Base-by-base conservation (phyloP, 2,329 filamentous ascomycete species). In the Lecanicillium sp. region DNA sequence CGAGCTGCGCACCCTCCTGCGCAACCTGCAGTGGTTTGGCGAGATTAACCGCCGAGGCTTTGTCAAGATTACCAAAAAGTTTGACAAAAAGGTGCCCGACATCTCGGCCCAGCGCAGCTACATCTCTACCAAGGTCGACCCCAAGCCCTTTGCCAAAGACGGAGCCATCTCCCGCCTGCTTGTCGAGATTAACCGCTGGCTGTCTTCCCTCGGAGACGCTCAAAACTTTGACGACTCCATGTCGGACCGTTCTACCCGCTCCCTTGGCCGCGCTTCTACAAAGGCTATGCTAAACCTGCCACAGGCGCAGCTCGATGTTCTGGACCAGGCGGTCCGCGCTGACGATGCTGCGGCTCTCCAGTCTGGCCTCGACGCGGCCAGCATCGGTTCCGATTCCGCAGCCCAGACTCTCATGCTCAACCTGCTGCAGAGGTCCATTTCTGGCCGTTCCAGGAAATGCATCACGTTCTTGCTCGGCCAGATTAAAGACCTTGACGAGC, bases 21-120 rank as follows among this genome's bases (percentile, higher is more conserved):
- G 92, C 43, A 97, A 97, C 54, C 69, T 98, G 37, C 86, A 94
- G 60, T 97, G 89, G 89, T 98, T 97, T 58, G 90, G 89, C 36
- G 90, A 97, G 64, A 90, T 97, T 54, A 98, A 98, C 60, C 79
- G 89, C 37, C 76, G 87, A 47, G 92, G 92, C 2, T 98, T 98
- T 55, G 79, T 94, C 59, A 98, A 98, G 67, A 98, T 98, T 60
- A 95, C 92, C 37, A 98, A 98, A 69, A 98, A 98, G 64, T 69
- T 96, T 33, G 92, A 98, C 64, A 98, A 98, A 67, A 96, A 94
- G 65, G 77, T 96, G 3, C 74, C 83, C 2, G 74, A 77, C 33
- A 77, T 80, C 4, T 75, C 81, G 36, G 82, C 86, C 0, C 89
- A 96, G 65, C 81, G 86, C 56, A 78, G 81, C 42, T 98, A 97